These are phyloP conservation scores for Cercophora newfieldiana DNA, from an alignment of 495 filamentous ascomycete species.

Conservation along the genomic window DNA sequence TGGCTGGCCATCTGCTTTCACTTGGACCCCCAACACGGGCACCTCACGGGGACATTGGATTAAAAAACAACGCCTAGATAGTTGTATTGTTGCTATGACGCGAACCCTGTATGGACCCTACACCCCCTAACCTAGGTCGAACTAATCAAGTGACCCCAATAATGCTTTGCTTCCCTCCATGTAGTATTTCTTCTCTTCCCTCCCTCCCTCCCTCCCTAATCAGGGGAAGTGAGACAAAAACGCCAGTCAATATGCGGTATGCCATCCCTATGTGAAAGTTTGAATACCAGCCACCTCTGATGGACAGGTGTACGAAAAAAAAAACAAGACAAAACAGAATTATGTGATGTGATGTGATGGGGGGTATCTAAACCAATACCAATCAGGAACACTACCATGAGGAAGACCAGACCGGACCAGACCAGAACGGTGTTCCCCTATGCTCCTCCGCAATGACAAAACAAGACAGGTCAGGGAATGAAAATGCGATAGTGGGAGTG, in stretches of 20 bases:
- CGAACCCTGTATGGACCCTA: background rate
- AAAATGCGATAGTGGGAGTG: background rate
- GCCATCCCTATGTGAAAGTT: background rate
- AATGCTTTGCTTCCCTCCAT: background rate
- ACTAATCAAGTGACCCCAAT: background rate
- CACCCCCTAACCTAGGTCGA: background rate
- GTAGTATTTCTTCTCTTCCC: background rate
- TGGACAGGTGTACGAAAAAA: background rate
- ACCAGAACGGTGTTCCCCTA: too few relatives aligned
- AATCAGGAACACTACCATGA: background rate
- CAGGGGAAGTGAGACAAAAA: background rate
- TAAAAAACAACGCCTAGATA: too few relatives aligned
- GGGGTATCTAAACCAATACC: conserved; percentile 17
- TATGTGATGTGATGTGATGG: too few relatives aligned
- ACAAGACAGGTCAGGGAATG: too few relatives aligned
- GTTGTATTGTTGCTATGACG: background rate
- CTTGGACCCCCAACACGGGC: too few relatives aligned
- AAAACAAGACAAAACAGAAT: background rate
- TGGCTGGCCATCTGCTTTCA: too few relatives aligned
- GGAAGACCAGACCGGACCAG: background rate
- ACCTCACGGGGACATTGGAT: too few relatives aligned
- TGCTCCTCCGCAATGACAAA: too few relatives aligned
- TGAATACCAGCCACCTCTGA: background rate
- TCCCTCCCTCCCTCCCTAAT: too few relatives aligned
- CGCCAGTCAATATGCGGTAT: background rate